A percentile compares a stretch with the other conserved stretches of the same genome.
phyloP scores from a whole-genome alignment of 805 yeast genomes.

The Pichia scutulata region DNA sequence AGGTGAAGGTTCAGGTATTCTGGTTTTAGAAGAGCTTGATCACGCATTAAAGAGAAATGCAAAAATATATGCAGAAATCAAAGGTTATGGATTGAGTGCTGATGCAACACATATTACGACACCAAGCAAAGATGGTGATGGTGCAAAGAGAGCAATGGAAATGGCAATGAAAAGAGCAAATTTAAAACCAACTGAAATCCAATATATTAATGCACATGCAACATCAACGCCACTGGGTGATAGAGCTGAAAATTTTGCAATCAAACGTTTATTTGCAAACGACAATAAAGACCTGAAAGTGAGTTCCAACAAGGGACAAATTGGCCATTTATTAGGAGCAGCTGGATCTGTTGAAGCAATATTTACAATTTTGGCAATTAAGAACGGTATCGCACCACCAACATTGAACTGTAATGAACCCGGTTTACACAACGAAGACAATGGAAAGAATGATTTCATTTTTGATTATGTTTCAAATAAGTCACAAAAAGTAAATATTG shows the following conservation, averaged over 20 bases:
- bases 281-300: constrained; percentile 38
- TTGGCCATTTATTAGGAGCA: constrained; percentile 92
- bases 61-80: constrained; percentile 68
- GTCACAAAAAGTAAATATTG: constrained; percentile 32
- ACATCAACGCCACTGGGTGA: constrained; percentile 91
- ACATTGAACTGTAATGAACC: constrained; percentile 60
- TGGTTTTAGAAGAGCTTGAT: constrained; percentile 68
- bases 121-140: constrained; percentile 74
- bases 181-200: constrained; percentile 42
- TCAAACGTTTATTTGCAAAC: constrained; percentile 42
- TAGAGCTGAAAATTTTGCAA: constrained; percentile 75
- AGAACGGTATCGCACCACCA: constrained; percentile 59
- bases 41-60: constrained; percentile 66
- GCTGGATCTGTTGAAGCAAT: constrained; percentile 93
- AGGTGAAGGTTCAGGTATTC: constrained; percentile 86
- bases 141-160: constrained; percentile 78
- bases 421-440: constrained; percentile 42
- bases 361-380: constrained; percentile 63
- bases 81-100: constrained; percentile 86
- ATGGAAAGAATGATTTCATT: constrained; percentile 31
- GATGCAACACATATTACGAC: constrained; percentile 94
- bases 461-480: constrained; percentile 52
- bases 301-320: constrained; percentile 84
- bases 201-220: constrained; percentile 92
- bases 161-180: constrained; percentile 56